Evolutionary conservation across 2,329 filamentous ascomycete species (phyloP).

Genomic region (Rutstroemia sp.): DNA sequence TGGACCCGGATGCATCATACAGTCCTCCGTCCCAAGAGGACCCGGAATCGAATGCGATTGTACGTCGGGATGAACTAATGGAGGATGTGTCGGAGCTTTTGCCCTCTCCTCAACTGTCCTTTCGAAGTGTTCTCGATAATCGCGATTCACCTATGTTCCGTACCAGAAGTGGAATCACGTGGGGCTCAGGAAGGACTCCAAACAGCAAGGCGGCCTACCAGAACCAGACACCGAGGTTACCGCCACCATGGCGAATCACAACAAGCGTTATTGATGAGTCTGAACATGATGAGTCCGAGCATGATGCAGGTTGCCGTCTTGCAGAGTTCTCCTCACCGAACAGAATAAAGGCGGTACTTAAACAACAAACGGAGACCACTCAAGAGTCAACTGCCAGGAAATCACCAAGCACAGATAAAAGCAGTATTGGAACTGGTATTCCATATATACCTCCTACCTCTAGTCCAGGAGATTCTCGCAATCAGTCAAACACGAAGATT

Average conservation of each 20-base stretch:
- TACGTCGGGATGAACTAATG: neutral
- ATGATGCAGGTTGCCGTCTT: conserved; percentile 23
- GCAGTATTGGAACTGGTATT: neutral
- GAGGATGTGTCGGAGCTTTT: neutral
- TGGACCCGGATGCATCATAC: conserved; percentile 23
- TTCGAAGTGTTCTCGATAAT: conserved; percentile 25
- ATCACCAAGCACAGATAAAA: conserved; percentile 1
- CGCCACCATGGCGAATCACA: conserved; percentile 13
- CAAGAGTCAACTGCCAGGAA: conserved; percentile 14
- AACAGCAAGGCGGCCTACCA: neutral
- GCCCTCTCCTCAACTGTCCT: conserved; percentile 22
- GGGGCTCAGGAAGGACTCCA: neutral
- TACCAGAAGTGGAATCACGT: neutral
- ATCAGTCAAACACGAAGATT: neutral
- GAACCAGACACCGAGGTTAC: conserved; percentile 13
- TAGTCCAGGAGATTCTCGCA: neutral
- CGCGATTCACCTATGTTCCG: conserved; percentile 24
- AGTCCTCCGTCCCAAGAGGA: conserved; percentile 1
- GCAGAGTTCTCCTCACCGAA: conserved; percentile 40
- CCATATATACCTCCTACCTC: neutral
- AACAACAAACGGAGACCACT: conserved; percentile 32
- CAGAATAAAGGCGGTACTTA: conserved; percentile 42
- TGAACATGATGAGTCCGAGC: conserved; percentile 45
- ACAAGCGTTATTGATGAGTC: conserved; percentile 42
- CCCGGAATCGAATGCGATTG: neutral